Percentiles rank a stretch among this genome's conserved stretches.
Conservation (phyloP, 345 rosid species). For the Populus davidiana region DNA sequence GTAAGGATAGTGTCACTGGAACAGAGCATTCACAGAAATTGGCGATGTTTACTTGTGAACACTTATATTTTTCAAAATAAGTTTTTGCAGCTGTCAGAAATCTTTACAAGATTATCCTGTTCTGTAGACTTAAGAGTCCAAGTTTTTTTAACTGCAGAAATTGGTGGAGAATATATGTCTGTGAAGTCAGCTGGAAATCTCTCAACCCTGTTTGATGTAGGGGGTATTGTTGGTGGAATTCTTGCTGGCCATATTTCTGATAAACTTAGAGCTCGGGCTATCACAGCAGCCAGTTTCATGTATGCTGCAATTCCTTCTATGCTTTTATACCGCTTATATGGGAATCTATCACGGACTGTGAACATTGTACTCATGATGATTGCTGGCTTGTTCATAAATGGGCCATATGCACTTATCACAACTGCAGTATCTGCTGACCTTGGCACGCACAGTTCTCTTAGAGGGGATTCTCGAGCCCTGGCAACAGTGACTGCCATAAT, state of each 20-base stretch:
- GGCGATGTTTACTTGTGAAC: neutral
- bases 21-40: neutral
- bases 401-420: conserved; percentile 95
- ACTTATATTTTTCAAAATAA: neutral
- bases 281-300: conserved; percentile 81
- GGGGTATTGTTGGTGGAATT: conserved; percentile 85
- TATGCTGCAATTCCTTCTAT: conserved; percentile 80
- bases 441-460: conserved; percentile 81
- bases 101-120: neutral
- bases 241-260: conserved; percentile 83
- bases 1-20: neutral
- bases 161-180: conserved; percentile 79
- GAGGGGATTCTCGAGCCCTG: conserved; percentile 85
- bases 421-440: conserved; percentile 97
- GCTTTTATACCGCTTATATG: conserved; percentile 70
- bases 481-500: conserved; percentile 94
- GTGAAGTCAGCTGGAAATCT: conserved; percentile 95
- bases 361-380: conserved; percentile 84
- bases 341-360: conserved; percentile 51
- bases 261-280: conserved; percentile 76
- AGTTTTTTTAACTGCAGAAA: conserved; percentile 47
- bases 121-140: neutral
- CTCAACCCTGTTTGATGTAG: conserved; percentile 86
- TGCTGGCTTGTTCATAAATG: conserved; percentile 79
- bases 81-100: neutral